Base-by-base conservation (phyloP, 2,329 filamentous ascomycete species). In the Ophiocordyceps camponoti-leonardi region DNA sequence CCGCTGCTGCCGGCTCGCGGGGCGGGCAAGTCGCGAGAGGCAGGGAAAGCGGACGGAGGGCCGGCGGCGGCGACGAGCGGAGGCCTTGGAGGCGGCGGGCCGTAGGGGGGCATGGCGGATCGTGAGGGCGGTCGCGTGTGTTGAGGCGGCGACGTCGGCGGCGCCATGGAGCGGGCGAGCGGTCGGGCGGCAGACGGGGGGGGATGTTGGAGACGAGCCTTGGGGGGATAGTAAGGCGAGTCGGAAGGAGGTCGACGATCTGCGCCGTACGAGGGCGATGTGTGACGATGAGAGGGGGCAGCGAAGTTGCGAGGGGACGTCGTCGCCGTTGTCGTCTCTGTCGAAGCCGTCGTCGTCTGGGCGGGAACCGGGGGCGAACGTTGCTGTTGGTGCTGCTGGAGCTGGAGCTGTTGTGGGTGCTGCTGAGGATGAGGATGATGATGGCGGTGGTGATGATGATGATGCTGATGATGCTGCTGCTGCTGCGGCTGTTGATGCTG, bases 1-100 rank as follows among this genome's bases (percentile, higher is more conserved):
- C 70, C 72, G 56, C 71, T 74, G 46, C 56, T 58, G 22, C 63
- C 67, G 4, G 69, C 62, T 48, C 73, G 65, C 23, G 68, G 62
- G 1, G 73, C 68, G 1, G 73, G 71, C 14, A 75, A 59, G 47
- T 74, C 69, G 48, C 77, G 73, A 33, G 70, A 62, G 4, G 67
- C 62, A 0, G 66, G 61, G 44, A 72, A 72, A 4, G 68, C 61
- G 19, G 59, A 62, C 1, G 68, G 63, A 3, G 65, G 66, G 2
- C 67, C 67, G 20, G 66, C 63, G 37, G 63, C 63, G 35, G 63
- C 56, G 20, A 67, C 56, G 6, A 63, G 60, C 44, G 67, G 67
- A 14, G 65, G 63, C 40, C 68, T 59, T 7, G 70, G 69, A 12
- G 66, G 64, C 18, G 69, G 69, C 26, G 70, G 61, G 3, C 65